Evolutionary conservation across 768 basidiomycete genomes (phyloP).

Genomic region (Wakefieldia striispora): DNA sequence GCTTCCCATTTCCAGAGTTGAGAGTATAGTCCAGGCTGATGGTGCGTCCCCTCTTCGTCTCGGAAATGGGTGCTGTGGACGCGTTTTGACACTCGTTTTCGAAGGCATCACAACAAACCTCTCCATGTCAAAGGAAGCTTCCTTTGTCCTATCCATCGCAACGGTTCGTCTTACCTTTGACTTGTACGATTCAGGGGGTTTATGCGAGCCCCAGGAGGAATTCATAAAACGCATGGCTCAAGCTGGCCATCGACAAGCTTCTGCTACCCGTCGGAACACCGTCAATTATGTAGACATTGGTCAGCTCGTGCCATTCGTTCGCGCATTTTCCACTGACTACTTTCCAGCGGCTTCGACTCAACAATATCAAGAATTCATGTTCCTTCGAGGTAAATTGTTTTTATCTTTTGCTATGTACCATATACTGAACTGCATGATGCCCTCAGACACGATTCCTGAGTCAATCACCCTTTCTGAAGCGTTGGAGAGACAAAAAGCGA

Average conservation of each 20-base stretch:
- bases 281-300: constrained; percentile 77
- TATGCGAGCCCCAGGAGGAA: constrained; percentile 59
- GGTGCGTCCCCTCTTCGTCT: constrained; percentile 41
- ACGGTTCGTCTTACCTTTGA: constrained; percentile 47
- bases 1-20: constrained; percentile 63
- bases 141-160: constrained; percentile 72
- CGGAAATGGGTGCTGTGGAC: constrained; percentile 11
- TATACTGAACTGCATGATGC: constrained; percentile 4
- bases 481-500: constrained; percentile 50
- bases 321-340: constrained; percentile 3
- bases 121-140: constrained; percentile 71
- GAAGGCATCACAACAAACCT: constrained; percentile 59
- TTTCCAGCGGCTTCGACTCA: constrained; percentile 53
- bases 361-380: constrained; percentile 68
- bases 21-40: constrained; percentile 78
- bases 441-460: constrained; percentile 62
- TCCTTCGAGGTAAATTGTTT: constrained; percentile 55
- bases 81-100: constrained; percentile 12
- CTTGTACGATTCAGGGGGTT: constrained; percentile 9
- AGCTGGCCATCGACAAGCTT: constrained; percentile 66
- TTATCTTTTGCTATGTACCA: not conserved
- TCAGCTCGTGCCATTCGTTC: constrained; percentile 33
- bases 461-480: constrained; percentile 61
- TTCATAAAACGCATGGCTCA: constrained; percentile 76
- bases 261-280: constrained; percentile 51